Percentiles rank a stretch among this genome's conserved stretches.
These are phyloP conservation scores for Vaccinium darrowii DNA, from an alignment of 148 eudicot species.

Conservation along the genomic window DNA sequence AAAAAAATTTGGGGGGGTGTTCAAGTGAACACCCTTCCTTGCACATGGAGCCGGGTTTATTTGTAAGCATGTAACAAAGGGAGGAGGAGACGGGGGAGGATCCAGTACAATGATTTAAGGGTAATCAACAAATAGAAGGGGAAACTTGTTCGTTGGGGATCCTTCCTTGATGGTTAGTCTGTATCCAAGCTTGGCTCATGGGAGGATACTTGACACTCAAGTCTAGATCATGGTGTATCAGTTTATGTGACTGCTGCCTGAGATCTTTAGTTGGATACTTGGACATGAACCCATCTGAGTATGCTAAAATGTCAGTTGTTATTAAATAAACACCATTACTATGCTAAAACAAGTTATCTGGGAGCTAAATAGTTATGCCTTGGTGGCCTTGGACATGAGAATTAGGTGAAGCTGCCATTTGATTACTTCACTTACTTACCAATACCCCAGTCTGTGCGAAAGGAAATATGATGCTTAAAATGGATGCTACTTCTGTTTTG, in stretches of 20 bases:
- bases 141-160: not conserved
- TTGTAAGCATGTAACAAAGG: not conserved
- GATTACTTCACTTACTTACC: not conserved
- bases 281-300: not conserved
- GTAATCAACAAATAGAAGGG: not conserved
- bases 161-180: not conserved
- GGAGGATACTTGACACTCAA: not conserved
- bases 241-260: not conserved
- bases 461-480: not conserved
- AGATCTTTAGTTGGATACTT: not conserved
- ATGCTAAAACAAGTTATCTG: not conserved
- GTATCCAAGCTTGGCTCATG: slow-evolving; percentile 1
- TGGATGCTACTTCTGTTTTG: not conserved
- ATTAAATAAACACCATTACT: not conserved
- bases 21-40: no score
- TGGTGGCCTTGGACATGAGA: not conserved
- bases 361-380: not conserved
- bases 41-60: no score
- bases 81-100: not conserved
- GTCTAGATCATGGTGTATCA: not conserved
- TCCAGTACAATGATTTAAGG: not conserved
- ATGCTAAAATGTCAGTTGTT: not conserved
- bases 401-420: not conserved
- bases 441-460: not conserved
- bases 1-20: no score